Conservation (phyloP, 805 yeast species). For the Candida xyloterini region DNA sequence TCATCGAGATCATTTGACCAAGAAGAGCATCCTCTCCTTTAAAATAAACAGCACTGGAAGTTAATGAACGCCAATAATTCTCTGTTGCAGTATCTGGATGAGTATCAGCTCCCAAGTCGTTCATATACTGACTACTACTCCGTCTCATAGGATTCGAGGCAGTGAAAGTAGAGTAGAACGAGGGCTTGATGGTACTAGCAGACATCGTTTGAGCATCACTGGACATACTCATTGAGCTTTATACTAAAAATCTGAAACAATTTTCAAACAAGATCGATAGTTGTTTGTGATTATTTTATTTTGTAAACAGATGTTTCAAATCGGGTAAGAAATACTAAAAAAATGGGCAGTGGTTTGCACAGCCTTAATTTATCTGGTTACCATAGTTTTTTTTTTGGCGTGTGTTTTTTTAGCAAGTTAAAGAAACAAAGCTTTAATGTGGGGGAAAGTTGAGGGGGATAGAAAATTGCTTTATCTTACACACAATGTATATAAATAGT, state of each 20-base stretch:
- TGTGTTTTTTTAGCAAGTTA: too few relatives aligned
- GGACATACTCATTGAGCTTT: conserved; percentile 3
- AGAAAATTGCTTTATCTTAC: too few relatives aligned
- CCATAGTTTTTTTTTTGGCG: too few relatives aligned
- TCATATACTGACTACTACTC: conserved; percentile 19
- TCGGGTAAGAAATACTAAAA: conserved; percentile 1
- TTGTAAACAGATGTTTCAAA: conserved; percentile 15
- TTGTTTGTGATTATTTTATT: conserved; percentile 7
- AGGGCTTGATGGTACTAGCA: conserved; percentile 11
- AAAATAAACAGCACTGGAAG: conserved; percentile 51
- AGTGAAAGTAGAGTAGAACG: conserved; percentile 19
- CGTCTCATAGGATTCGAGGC: conserved; percentile 22
- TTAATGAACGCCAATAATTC: conserved; percentile 40
- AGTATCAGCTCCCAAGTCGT: conserved; percentile 12
- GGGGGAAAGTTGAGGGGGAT: not conserved
- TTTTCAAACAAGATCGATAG: conserved; percentile 5
- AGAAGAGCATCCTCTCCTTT: conserved; percentile 46
- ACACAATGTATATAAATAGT: too few relatives aligned
- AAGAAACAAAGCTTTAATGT: not conserved
- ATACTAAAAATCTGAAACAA: conserved; percentile 7
- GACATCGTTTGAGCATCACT: not conserved
- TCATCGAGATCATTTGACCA: conserved; percentile 47
- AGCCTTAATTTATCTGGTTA: not conserved
- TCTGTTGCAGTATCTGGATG: conserved; percentile 20
- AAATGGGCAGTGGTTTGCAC: conserved; percentile 5